Base-by-base conservation (phyloP, 164 flowering plant genomes). In the Brasenia schreberi region DNA sequence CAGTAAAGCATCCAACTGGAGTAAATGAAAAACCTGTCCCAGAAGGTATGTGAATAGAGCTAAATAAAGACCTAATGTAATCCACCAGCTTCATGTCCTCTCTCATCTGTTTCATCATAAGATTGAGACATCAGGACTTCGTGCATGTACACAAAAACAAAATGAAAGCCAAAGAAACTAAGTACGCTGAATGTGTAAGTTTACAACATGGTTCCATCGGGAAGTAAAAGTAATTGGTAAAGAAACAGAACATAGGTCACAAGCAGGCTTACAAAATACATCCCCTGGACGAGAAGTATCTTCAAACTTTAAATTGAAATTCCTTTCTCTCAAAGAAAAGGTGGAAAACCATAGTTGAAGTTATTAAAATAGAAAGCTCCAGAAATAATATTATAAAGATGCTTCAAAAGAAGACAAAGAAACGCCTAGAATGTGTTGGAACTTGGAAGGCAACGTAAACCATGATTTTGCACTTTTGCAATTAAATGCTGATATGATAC, bases 51-150 rank as follows among this genome's bases (percentile, higher is more conserved):
- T 49, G 56, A 49, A 49, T 9, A 49, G 10, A 14, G 56, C 10
- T 49, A 49, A 49, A 49, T 49, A 49, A 49, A 7, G 16, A 49
- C 56, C 70, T 83, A 59, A 89, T 63, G 63, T 66, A 70, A 62
- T 80, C 70, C 64, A 84, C 84, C 56, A 81, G 44, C 27, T 68
- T 64, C 60, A 63, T 68, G 76, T 86, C 84, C 69, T 89, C 89
- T 65, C 68, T 62, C 33, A 91, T 84, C 97, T 91, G 82, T 23
- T 18, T 18, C 12, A 18, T 23, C 19, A 61, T 16, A 61, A 61
- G 33, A 18, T 33, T 33, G 3, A 61, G 23, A 10, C 19, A 11
- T 61, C 63, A 14, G 33, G 63, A 58, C 16, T 12, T 14, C 60
- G 17, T 12, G 16, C 17, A 58, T 58, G 18, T 12, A 3, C 60